Evolutionary conservation across 306 rosid genomes (phyloP), one percentile per base, ranked within the genome.

Genomic region (Ochetophila trinervis): DNA sequence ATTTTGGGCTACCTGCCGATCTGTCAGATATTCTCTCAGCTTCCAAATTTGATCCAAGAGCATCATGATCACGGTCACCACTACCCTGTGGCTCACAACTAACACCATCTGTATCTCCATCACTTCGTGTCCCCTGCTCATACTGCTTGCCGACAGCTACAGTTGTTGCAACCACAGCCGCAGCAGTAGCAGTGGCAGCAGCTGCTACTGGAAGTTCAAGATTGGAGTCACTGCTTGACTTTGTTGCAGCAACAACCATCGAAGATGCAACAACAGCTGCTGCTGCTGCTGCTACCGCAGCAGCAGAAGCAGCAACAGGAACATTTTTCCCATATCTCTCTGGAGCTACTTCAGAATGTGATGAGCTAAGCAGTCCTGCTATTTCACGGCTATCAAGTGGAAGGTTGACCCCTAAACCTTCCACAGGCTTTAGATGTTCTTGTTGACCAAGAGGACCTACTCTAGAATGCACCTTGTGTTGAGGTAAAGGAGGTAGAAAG

Each of bases 251-350:
- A 54, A 78, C 97, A 52, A 90, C 96, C 99, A 93, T 86, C 34
- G 96, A 86, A 23, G 97, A 90, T 60, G 97, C 99, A 60, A 89
- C 96, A 75, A 90, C 96, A 9, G 96, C 99, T 3, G 97, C 99
- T 0, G 99, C 94, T 0, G 97, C 97, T 0, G 94, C 98, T 0
- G 97, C 99, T 0, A 97, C 94, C 0, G 97, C 97, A 0, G 94
- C 98, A 0, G 97, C 97, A 0, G 96, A 95, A 0, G 97, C 99
- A 11, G 99, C 94, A 71, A 90, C 91, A 1, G 96, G 96, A 6
- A 89, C 94, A 47, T 80, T 87, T 74, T 79, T 83, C 65, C 78
- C 86, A 76, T 85, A 85, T 66, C 79, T 89, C 57, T 53, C 82
- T 19, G 82, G 85, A 74, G 76, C 30, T 71, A 74, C 78, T 68